A percentile compares a stretch with the other conserved stretches of the same genome.
Evolutionary conservation across 2,329 filamentous ascomycete genomes (phyloP).

Genomic region (Emergomyces africanus): DNA sequence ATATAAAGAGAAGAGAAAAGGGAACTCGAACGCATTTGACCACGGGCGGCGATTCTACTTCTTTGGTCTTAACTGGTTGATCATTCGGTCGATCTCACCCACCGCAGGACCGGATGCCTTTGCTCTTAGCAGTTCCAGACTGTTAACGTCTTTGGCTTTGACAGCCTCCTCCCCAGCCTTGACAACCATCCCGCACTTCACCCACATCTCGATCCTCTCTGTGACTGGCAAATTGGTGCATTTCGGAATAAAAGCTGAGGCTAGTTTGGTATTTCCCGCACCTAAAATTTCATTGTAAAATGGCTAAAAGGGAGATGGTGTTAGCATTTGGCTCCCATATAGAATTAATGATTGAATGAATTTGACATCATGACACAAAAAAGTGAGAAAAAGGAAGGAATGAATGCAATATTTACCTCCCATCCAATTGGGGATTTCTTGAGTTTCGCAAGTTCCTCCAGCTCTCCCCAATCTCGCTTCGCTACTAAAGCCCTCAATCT

Average conservation of each 20-base stretch:
- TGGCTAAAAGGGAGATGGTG: constrained; percentile 42
- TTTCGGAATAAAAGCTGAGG: constrained; percentile 74
- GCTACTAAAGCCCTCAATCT: constrained; percentile 78
- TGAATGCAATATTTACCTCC: constrained; percentile 53
- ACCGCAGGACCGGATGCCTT: constrained; percentile 58
- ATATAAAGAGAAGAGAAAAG: neutral
- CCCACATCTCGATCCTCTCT: constrained; percentile 80
- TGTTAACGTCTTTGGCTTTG: constrained; percentile 61
- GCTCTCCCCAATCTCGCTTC: constrained; percentile 80
- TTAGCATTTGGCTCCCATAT: constrained; percentile 14
- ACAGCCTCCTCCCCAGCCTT: constrained; percentile 88
- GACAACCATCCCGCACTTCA: constrained; percentile 81
- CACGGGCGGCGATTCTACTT: constrained; percentile 18
- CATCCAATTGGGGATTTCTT: constrained; percentile 89
- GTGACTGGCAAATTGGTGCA: constrained; percentile 57
- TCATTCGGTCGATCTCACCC: constrained; percentile 72
- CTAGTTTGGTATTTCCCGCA: constrained; percentile 80
- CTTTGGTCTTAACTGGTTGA: constrained; percentile 40
- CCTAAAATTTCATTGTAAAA: constrained; percentile 84
- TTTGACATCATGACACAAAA: neutral
- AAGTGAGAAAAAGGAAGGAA: neutral
- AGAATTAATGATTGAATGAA: neutral
- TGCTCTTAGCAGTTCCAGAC: constrained; percentile 59
- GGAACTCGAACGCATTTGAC: constrained; percentile 3
- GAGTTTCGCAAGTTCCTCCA: constrained; percentile 65